These are phyloP conservation scores for Penicillium nucicola DNA, from an alignment of 495 filamentous ascomycete species.

Conservation along the genomic window DNA sequence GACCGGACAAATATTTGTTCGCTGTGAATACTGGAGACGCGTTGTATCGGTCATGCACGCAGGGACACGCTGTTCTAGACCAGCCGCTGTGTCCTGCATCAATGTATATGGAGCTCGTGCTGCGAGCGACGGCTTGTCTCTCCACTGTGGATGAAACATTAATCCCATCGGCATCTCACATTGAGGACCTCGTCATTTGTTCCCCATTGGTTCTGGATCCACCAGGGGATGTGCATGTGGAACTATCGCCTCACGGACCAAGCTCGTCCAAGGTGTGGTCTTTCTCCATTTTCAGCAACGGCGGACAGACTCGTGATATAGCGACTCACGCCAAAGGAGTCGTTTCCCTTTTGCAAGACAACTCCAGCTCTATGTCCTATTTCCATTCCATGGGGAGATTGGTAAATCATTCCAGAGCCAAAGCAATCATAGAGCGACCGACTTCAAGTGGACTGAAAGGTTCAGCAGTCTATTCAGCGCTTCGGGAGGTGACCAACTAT, in stretches of 20 bases:
- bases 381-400: slow-evolving; percentile 3
- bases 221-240: neutral
- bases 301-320: neutral
- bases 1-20: neutral
- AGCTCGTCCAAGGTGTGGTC: neutral
- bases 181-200: neutral
- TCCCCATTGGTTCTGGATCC: neutral
- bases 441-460: slow-evolving; percentile 9
- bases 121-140: neutral
- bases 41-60: neutral
- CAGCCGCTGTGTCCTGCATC: slow-evolving; percentile 39
- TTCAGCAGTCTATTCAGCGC: slow-evolving; percentile 28
- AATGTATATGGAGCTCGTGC: slow-evolving; percentile 39
- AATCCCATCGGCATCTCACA: neutral
- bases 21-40: neutral
- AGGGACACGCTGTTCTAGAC: slow-evolving; percentile 35
- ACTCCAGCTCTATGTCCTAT: neutral
- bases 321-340: neutral
- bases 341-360: neutral
- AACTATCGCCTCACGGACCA: neutral
- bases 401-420: neutral
- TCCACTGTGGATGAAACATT: neutral
- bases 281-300: neutral
- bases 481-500: slow-evolving; percentile 30
- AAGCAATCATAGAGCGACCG: neutral